A percentile compares a stretch with the other conserved stretches of the same genome.
Conservation (phyloP, 2,329 filamentous ascomycete genomes). For the Aureobasidium pullulans region DNA sequence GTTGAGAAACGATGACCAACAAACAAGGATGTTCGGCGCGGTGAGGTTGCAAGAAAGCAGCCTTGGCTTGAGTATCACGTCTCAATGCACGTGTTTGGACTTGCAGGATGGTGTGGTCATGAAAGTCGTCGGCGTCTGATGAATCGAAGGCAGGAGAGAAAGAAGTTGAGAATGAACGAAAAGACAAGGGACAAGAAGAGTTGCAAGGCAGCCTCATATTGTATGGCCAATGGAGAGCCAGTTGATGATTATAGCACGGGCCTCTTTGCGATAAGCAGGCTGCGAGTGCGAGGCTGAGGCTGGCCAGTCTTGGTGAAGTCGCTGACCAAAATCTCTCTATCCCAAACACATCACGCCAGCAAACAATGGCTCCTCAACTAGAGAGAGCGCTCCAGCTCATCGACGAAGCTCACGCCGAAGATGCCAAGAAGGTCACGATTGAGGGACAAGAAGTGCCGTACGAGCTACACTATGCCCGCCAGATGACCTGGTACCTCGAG, state of each 20-base stretch:
- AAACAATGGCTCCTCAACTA: conserved; percentile 21
- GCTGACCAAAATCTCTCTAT: not conserved
- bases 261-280: conserved; percentile 9
- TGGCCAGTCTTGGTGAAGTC: not conserved
- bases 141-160: not conserved
- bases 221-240: not conserved
- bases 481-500: conserved; percentile 69
- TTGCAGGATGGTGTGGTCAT: not conserved
- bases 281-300: not conserved
- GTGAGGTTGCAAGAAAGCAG: not conserved
- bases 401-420: conserved; percentile 63
- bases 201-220: not conserved
- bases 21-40: not conserved
- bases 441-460: conserved; percentile 52
- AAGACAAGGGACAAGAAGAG: not conserved
- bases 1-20: not conserved
- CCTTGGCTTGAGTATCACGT: not conserved
- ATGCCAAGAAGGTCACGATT: conserved; percentile 51
- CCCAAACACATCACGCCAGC: not conserved
- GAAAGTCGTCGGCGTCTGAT: too few relatives aligned
- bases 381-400: conserved; percentile 56
- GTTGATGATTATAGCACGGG: conserved; percentile 4
- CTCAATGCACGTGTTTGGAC: not conserved
- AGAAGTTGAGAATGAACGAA: not conserved
- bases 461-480: conserved; percentile 73